phyloP scores from a whole-genome alignment of 2,329 filamentous ascomycete species.

The Microcyclosporella mali region DNA sequence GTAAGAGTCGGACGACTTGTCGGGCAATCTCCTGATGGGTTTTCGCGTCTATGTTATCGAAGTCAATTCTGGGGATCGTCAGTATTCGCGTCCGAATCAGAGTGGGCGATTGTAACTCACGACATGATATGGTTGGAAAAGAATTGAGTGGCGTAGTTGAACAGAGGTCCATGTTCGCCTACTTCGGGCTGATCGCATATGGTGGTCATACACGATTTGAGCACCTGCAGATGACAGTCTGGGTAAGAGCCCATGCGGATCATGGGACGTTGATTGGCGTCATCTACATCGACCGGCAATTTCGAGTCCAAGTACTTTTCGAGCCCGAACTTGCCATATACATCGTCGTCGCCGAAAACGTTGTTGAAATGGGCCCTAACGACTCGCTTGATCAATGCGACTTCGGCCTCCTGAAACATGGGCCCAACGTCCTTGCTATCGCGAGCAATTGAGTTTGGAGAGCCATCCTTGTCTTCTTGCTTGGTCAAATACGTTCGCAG shows the following conservation, averaged over 20 bases:
- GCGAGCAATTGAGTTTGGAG: no score
- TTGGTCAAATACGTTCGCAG: no score
- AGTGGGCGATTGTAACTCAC: no score
- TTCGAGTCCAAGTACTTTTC: conserved; percentile 2
- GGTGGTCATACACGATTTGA: neutral
- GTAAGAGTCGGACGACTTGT: neutral
- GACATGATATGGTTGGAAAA: neutral
- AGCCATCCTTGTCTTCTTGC: no score
- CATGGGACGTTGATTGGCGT: neutral
- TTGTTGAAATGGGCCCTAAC: neutral
- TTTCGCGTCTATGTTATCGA: neutral
- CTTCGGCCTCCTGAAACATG: neutral
- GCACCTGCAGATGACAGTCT: neutral
- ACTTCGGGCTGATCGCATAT: neutral
- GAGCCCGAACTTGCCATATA: conserved; percentile 1
- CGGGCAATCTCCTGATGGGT: conserved; percentile 1
- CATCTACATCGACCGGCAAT: neutral
- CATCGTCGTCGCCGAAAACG: conserved; percentile 1
- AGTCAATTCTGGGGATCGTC: neutral
- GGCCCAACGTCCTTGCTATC: no score
- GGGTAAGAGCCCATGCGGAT: neutral
- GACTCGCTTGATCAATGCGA: neutral
- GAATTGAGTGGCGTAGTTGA: neutral
- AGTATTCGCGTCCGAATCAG: neutral
- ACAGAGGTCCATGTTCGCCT: neutral